Evolutionary conservation across 2,329 filamentous ascomycete genomes (phyloP), one percentile per base, ranked within the genome.

Genomic region (Zalaria sp.): DNA sequence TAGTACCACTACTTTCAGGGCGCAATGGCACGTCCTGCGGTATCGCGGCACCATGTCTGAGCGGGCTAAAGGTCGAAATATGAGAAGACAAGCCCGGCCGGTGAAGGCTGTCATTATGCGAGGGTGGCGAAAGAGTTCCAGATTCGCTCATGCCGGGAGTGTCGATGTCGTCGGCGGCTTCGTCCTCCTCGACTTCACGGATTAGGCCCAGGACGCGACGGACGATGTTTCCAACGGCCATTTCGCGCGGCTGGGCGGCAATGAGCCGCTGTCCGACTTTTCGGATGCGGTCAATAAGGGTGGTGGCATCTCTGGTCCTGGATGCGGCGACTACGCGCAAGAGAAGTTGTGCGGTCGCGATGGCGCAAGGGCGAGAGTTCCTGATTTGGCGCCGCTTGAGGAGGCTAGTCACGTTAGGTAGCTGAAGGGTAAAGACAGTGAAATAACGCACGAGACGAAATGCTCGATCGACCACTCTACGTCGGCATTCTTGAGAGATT

Each of bases 171-270:
- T 18, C 18, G 18, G 18, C 18, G 44, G 80, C 69, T 51, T 86
- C 81, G 53, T 93, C 85, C 52, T 84, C 81, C 34, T 84, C 83
- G 55, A 96, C 88, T 56, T 95, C 88, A 40, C 91, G 79, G 49
- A 98, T 91, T 48, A 98, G 72, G 35, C 87, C 84, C 32, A 98
- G 68, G 2, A 96, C 83, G 47, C 91, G 79, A 46, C 88, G 79
- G 37, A 95, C 85, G 51, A 98, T 88, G 56, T 98, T 98, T 40
- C 87, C 89, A 36, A 95, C 86, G 4, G 87, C 85, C 52, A 94
- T 80, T 65, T 96, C 91, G 46, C 82, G 77, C 10, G 89, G 89
- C 54, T 93, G 86, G 5, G 91, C 88, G 42, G 81, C 76, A 31
- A 83, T 79, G 35, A 98, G 71, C 42, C 79, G 76, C 51, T 78